phyloP scores from a whole-genome alignment of 2,329 filamentous ascomycete genomes.

The Clarireedia homoeocarpa region DNA sequence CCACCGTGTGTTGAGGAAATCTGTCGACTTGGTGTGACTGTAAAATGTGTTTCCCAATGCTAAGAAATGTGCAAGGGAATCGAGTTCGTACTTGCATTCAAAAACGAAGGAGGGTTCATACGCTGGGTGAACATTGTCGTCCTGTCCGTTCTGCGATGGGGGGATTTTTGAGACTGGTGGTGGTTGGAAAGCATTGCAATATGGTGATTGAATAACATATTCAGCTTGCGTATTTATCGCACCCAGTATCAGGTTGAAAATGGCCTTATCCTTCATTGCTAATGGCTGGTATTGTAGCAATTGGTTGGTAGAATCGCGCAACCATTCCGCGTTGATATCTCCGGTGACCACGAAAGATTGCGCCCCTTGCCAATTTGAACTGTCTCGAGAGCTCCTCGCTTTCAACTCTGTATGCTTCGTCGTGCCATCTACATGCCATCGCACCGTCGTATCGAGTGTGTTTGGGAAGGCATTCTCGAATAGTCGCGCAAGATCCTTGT shows the following conservation, averaged over 20 bases:
- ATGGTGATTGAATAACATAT: slow-evolving; percentile 88
- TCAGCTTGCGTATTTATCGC: slow-evolving; percentile 95
- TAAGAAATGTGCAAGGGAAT: slow-evolving; percentile 89
- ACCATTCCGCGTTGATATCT: slow-evolving; percentile 89
- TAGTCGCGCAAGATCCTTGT: slow-evolving; percentile 81
- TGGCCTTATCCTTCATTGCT: slow-evolving; percentile 69
- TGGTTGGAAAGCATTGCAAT: slow-evolving; percentile 98
- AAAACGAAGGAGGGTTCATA: slow-evolving; percentile 85
- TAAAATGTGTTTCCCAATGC: slow-evolving; percentile 81
- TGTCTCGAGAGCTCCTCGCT: slow-evolving; percentile 35
- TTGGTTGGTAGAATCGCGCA: slow-evolving; percentile 90
- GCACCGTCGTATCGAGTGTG: slow-evolving; percentile 63
- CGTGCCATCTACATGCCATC: slow-evolving; percentile 57
- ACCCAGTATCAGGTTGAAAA: slow-evolving; percentile 76
- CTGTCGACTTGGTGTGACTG: slow-evolving; percentile 66
- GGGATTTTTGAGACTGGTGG: slow-evolving; percentile 73
- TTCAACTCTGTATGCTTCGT: slow-evolving; percentile 33
- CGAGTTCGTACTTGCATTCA: slow-evolving; percentile 98
- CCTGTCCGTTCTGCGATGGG: slow-evolving; percentile 68
- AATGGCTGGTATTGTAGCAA: slow-evolving; percentile 81
- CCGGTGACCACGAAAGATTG: slow-evolving; percentile 93
- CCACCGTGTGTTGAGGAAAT: slow-evolving; percentile 76
- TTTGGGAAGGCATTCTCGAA: slow-evolving; percentile 95
- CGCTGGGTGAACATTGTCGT: slow-evolving; percentile 74
- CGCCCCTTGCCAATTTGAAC: slow-evolving; percentile 68